phyloP scores from a whole-genome alignment of 306 rosid genomes.

The Vachellia pachyceras region DNA sequence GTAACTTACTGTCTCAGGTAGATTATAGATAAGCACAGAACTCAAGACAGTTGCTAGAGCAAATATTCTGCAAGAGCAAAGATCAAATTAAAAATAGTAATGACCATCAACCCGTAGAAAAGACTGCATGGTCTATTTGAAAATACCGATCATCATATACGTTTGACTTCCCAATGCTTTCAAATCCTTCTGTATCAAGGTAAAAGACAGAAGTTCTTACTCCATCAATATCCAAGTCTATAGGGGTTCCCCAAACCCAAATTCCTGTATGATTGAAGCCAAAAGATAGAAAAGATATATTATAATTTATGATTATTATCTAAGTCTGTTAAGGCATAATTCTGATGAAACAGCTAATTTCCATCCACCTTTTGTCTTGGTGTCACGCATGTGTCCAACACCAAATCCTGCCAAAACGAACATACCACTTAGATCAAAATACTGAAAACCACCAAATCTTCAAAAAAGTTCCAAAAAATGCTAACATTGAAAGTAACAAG shows the following conservation, averaged over 20 bases:
- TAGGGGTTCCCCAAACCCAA: constrained; percentile 97
- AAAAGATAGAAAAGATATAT: constrained; percentile 30
- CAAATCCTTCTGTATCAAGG: constrained; percentile 98
- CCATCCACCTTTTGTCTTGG: constrained; percentile 85
- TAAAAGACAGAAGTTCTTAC: constrained; percentile 85
- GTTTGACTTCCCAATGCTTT: constrained; percentile 94
- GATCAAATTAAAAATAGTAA: constrained; percentile 20
- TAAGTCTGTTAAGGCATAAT: constrained; percentile 34
- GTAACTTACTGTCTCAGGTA: constrained; percentile 89
- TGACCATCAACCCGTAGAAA: constrained; percentile 26
- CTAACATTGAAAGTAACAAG: constrained; percentile 26
- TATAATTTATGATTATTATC: constrained; percentile 22
- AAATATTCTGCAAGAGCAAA: constrained; percentile 74
- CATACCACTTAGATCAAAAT: constrained; percentile 16
- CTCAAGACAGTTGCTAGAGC: constrained; percentile 96
- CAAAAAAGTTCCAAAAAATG: constrained; percentile 11
- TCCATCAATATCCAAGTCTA: constrained; percentile 81
- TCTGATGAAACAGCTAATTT: constrained; percentile 40
- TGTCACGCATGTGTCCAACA: constrained; percentile 98
- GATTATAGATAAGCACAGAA: constrained; percentile 90
- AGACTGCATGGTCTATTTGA: constrained; percentile 31
- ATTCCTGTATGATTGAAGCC: constrained; percentile 60
- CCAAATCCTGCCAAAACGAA: constrained; percentile 73
- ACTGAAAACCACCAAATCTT: constrained; percentile 33
- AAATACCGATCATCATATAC: constrained; percentile 98